Evolutionary conservation across 371 early-diverging fungal genomes (phyloP).

Genomic region (Apophysomyces trapeziformis): DNA sequence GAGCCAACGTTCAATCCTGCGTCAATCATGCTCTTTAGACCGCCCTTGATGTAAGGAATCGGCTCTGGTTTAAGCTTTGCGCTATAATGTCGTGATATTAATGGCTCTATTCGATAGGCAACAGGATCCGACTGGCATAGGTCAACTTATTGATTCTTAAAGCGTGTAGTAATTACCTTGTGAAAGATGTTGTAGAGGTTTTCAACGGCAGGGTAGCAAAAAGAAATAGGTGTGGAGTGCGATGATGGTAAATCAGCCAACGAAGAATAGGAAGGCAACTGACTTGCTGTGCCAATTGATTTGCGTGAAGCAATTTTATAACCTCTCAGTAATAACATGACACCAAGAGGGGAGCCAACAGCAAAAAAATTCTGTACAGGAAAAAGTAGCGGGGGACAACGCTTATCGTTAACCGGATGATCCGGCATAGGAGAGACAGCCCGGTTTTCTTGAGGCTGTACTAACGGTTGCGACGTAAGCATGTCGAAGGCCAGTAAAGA

Average conservation of each 20-base stretch:
- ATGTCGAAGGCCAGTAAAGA: slow-evolving; percentile 83
- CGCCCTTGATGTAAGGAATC: slow-evolving; percentile 85
- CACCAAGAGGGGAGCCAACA: slow-evolving; percentile 79
- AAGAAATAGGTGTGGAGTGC: slow-evolving; percentile 35
- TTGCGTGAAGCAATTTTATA: slow-evolving; percentile 61
- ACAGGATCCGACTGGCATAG: slow-evolving; percentile 51
- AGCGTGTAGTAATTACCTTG: slow-evolving; percentile 34
- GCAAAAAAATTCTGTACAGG: slow-evolving; percentile 65
- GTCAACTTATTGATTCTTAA: neutral
- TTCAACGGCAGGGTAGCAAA: slow-evolving; percentile 67
- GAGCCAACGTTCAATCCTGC: slow-evolving; percentile 66
- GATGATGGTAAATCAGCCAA: slow-evolving; percentile 13
- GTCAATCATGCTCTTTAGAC: slow-evolving; percentile 70
- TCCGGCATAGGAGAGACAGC: slow-evolving; percentile 3
- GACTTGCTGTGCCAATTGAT: slow-evolving; percentile 10
- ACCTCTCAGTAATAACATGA: slow-evolving; percentile 77
- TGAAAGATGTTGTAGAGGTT: slow-evolving; percentile 85
- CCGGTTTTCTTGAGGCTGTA: slow-evolving; percentile 23
- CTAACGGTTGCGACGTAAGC: slow-evolving; percentile 65
- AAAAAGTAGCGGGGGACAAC: slow-evolving; percentile 31
- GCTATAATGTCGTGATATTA: slow-evolving; percentile 59
- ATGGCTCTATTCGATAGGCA: slow-evolving; percentile 76
- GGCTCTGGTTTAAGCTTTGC: slow-evolving; percentile 66
- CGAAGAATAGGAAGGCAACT: slow-evolving; percentile 10
- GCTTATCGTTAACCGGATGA: slow-evolving; percentile 19